Evolutionary conservation across 169 alveolate genomes (phyloP).

Genomic region (Plasmodium cynomolgi): DNA sequence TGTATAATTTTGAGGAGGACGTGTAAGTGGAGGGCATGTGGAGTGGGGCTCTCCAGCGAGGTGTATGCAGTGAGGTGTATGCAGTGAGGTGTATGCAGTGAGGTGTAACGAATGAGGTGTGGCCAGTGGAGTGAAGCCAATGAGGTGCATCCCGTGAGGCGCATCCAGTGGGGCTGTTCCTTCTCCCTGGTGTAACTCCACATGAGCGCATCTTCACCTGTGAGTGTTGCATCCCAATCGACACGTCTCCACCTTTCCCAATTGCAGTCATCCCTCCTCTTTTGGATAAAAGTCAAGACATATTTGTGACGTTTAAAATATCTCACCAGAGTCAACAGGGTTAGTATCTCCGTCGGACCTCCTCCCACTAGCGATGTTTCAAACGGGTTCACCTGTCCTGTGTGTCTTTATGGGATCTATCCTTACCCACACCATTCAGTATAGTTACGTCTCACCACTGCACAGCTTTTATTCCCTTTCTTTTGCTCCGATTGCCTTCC

Average conservation of each 20-base stretch:
- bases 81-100: background rate
- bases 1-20: constrained; percentile 53
- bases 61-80: background rate
- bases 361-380: background rate
- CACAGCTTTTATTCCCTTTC: background rate
- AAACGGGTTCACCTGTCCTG: background rate
- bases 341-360: background rate
- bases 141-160: too few species aligned
- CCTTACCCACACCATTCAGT: background rate
- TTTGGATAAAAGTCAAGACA: constrained; percentile 55
- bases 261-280: constrained; percentile 49
- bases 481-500: background rate
- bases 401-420: background rate
- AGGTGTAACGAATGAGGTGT: background rate
- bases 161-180: too few species aligned
- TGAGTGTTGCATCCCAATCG: background rate
- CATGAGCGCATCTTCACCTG: too few species aligned
- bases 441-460: background rate
- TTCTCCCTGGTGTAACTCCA: background rate
- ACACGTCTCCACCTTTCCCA: background rate
- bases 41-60: background rate
- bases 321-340: constrained; percentile 55
- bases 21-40: constrained; percentile 16
- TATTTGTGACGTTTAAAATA: constrained; percentile 38
- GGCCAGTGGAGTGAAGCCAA: background rate